Evolutionary conservation across 1,284 basidiomycete genomes (phyloP).

Genomic region (Trametes pubescens): DNA sequence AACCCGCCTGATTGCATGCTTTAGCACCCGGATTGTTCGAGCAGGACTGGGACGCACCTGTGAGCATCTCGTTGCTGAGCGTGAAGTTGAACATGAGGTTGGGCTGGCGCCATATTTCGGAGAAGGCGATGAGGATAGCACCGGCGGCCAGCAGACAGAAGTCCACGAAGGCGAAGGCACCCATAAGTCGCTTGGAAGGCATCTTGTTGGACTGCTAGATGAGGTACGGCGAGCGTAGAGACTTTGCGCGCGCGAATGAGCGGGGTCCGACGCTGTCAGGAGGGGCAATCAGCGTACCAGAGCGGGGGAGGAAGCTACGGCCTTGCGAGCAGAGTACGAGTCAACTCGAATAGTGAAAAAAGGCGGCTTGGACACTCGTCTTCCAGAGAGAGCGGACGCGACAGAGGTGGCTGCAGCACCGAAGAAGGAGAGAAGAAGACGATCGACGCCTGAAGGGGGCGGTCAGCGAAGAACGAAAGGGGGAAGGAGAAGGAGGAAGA

Average conservation of each 20-base stretch:
- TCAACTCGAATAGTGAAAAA: slow-evolving; percentile 33
- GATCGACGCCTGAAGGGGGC: slow-evolving; percentile 66
- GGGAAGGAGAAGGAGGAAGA: slow-evolving; percentile 26
- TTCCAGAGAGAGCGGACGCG: slow-evolving; percentile 47
- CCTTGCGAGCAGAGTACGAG: slow-evolving; percentile 34
- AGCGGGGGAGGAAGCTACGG: slow-evolving; percentile 28
- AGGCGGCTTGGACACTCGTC: slow-evolving; percentile 37
- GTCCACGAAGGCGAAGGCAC: slow-evolving; percentile 76
- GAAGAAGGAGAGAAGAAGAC: slow-evolving; percentile 47
- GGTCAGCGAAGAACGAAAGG: slow-evolving; percentile 47
- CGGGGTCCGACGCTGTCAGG: neutral
- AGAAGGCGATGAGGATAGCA: slow-evolving; percentile 67
- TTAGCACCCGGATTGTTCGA: neutral
- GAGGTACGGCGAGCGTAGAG: slow-evolving; percentile 31
- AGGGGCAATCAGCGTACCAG: slow-evolving; percentile 22
- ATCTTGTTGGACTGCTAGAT: slow-evolving; percentile 51
- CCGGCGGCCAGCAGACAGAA: slow-evolving; percentile 75
- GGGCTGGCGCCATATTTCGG: slow-evolving; percentile 71
- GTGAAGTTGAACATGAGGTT: slow-evolving; percentile 77
- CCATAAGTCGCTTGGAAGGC: slow-evolving; percentile 75
- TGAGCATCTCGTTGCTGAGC: slow-evolving; percentile 63
- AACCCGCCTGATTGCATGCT: slow-evolving; percentile 63
- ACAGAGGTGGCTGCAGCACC: slow-evolving; percentile 47
- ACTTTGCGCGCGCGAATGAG: slow-evolving; percentile 11
- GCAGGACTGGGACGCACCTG: slow-evolving; percentile 53